Conservation (phyloP, 2,329 filamentous ascomycete genomes). For the Botryotinia narcissicola region DNA sequence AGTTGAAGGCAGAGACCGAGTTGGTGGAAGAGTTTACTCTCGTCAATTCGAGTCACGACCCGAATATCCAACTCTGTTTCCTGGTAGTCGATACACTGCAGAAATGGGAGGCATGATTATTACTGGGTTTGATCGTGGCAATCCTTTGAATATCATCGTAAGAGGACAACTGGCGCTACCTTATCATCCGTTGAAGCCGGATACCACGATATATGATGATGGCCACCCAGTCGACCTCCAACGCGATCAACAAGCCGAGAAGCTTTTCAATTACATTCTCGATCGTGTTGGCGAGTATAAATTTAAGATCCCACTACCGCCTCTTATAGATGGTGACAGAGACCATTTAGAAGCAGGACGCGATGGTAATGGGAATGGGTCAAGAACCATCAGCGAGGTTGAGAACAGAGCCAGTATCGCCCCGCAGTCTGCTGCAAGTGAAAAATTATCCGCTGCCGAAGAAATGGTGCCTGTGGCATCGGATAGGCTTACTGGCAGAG, state of each 20-base stretch:
- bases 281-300: conserved; percentile 91
- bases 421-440: conserved; percentile 51
- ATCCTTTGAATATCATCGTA: conserved; percentile 87
- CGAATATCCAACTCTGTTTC: conserved; percentile 53
- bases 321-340: conserved; percentile 77
- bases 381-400: conserved; percentile 67
- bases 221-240: conserved; percentile 74
- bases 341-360: conserved; percentile 78
- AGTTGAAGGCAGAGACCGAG: conserved; percentile 79
- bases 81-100: conserved; percentile 69
- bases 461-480: conserved; percentile 63
- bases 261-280: conserved; percentile 90
- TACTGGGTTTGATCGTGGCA: conserved; percentile 93
- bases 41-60: conserved; percentile 60
- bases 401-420: conserved; percentile 63
- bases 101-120: conserved; percentile 99
- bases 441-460: conserved; percentile 31
- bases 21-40: conserved; percentile 93
- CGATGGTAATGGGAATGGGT: conserved; percentile 69
- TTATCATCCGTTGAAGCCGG: conserved; percentile 77
- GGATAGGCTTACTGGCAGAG: conserved; percentile 68
- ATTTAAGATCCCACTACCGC: conserved; percentile 66
- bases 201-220: conserved; percentile 85
- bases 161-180: conserved; percentile 84
- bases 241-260: conserved; percentile 81